A percentile compares a stretch with the other conserved stretches of the same genome.
phyloP scores from a whole-genome alignment of 306 rosid genomes.

The Medicago ruthenica region DNA sequence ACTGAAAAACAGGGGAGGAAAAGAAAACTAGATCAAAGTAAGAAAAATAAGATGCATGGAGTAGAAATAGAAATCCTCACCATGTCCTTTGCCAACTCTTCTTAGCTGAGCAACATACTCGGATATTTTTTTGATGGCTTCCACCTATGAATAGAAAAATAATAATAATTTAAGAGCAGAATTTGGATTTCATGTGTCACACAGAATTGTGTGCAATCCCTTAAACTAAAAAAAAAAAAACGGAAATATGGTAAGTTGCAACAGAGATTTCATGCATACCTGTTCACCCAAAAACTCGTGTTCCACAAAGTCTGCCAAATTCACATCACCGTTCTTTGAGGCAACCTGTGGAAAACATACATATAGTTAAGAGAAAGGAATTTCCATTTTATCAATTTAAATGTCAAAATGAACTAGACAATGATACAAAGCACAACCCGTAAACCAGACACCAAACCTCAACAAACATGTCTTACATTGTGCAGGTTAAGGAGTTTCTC shows the following conservation, averaged over 20 bases:
- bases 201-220: not conserved
- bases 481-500: slow-evolving; percentile 82
- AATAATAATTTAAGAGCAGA: not conserved
- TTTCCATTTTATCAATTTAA: slow-evolving; percentile 10
- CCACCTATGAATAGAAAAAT: slow-evolving; percentile 62
- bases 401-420: not conserved
- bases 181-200: slow-evolving; percentile 14
- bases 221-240: not conserved
- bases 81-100: slow-evolving; percentile 95
- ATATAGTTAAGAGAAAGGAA: slow-evolving; percentile 9
- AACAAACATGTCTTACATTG: slow-evolving; percentile 52
- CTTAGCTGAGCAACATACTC: slow-evolving; percentile 97
- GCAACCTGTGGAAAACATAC: slow-evolving; percentile 61
- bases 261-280: slow-evolving; percentile 48
- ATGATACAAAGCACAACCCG: slow-evolving; percentile 3
- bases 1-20: not conserved
- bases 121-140: slow-evolving; percentile 80
- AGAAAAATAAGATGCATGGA: not conserved
- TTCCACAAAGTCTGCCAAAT: slow-evolving; percentile 77
- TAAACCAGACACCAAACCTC: slow-evolving; percentile 27
- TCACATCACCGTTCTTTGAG: slow-evolving; percentile 68
- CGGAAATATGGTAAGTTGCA: not conserved
- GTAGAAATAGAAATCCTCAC: slow-evolving; percentile 50
- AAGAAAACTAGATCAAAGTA: not conserved
- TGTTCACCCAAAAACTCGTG: slow-evolving; percentile 78